Evolutionary conservation across 2,329 filamentous ascomycete genomes (phyloP).

Genomic region (Penicillium sp.): DNA sequence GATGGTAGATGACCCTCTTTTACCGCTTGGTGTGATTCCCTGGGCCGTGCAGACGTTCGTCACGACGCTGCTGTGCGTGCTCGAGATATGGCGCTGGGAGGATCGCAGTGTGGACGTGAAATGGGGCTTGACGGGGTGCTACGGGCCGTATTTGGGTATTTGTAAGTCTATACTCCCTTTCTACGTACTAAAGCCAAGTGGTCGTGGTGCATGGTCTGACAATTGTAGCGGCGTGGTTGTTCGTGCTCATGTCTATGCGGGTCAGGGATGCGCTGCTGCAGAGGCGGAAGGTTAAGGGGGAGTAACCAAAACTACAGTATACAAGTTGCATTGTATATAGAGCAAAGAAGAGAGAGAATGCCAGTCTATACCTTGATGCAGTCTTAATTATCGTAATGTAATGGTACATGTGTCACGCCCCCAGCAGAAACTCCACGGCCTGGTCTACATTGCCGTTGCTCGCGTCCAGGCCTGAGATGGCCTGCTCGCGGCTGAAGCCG

Average conservation of each 20-base stretch:
- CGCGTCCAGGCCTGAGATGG: constrained; percentile 74
- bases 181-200: neutral
- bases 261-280: constrained; percentile 11
- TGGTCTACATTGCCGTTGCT: constrained; percentile 82
- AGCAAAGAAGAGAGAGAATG: neutral
- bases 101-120: constrained; percentile 46
- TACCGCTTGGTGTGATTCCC: constrained; percentile 58
- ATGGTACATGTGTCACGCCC: constrained; percentile 8
- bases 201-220: constrained; percentile 3
- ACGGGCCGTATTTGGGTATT: constrained; percentile 55
- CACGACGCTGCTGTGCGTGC: constrained; percentile 61
- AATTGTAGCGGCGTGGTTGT: constrained; percentile 12
- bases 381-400: neutral
- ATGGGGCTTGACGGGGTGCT: constrained; percentile 48
- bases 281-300: constrained; percentile 2
- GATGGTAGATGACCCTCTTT: constrained; percentile 49
- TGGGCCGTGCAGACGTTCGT: constrained; percentile 58
- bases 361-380: neutral
- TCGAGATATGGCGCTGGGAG: constrained; percentile 57
- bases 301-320: constrained; percentile 13
- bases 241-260: constrained; percentile 6
- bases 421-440: constrained; percentile 71
- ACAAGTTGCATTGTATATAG: neutral
- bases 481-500: constrained; percentile 72
- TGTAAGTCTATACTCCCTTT: constrained; percentile 43